phyloP scores from a whole-genome alignment of 208 protist species.

The Trypanosomatidae sp. region DNA sequence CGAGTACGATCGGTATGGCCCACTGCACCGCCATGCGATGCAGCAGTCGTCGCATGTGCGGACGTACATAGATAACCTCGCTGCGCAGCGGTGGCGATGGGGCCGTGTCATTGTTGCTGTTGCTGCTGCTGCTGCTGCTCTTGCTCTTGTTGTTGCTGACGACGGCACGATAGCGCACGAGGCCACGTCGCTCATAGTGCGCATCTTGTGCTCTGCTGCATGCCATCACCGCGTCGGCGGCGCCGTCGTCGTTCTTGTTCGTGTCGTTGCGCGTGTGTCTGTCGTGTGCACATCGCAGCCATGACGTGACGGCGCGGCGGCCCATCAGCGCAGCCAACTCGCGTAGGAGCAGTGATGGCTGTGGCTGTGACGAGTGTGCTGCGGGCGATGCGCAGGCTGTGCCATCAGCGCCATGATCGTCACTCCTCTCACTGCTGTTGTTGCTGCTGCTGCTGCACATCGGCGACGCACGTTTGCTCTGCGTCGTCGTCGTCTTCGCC shows the following conservation, averaged over 20 bases:
- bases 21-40: slow-evolving; percentile 34
- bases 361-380: too few relatives aligned
- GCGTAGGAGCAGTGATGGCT: too few relatives aligned
- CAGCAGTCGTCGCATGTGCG: slow-evolving; percentile 33
- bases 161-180: background rate
- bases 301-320: background rate
- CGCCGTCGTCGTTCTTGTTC: too few relatives aligned
- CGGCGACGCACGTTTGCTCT: too few relatives aligned
- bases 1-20: slow-evolving; percentile 58
- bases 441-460: too few relatives aligned
- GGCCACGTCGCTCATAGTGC: background rate
- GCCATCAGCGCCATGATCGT: too few relatives aligned
- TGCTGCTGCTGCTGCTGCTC: background rate
- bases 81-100: slow-evolving; percentile 1
- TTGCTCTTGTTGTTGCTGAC: background rate
- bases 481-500: too few relatives aligned
- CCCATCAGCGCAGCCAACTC: too few relatives aligned
- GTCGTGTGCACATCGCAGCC: background rate
- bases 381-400: too few relatives aligned
- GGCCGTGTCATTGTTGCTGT: background rate
- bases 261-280: too few relatives aligned
- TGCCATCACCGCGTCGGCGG: background rate
- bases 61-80: slow-evolving; percentile 59
- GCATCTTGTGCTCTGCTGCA: too few relatives aligned
- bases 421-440: too few relatives aligned